These are phyloP conservation scores for Ricinus communis DNA, from an alignment of 345 rosid genomes.

Conservation along the genomic window DNA sequence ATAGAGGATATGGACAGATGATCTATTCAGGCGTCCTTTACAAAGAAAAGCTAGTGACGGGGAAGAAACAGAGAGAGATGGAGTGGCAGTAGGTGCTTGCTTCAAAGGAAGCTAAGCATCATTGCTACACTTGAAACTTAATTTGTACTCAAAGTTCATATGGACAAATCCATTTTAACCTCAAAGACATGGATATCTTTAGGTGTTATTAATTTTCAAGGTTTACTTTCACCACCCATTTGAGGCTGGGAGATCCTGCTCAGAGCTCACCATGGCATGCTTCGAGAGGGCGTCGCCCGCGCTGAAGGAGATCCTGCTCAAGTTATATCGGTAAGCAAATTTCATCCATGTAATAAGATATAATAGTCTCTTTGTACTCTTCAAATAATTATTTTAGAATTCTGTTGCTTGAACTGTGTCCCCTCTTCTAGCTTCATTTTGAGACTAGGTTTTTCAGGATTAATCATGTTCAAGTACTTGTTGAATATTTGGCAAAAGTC, in stretches of 20 bases:
- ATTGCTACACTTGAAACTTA: slow-evolving; percentile 29
- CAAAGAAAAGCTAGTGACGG: slow-evolving; percentile 17
- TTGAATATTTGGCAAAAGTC: no score
- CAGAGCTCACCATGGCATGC: slow-evolving; percentile 35
- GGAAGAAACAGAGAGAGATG: not conserved
- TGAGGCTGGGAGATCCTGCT: not conserved
- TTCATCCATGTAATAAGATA: not conserved
- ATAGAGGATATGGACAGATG: slow-evolving; percentile 15
- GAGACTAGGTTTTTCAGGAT: not conserved
- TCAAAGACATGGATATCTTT: not conserved
- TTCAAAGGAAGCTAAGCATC: slow-evolving; percentile 35
- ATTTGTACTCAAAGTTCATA: slow-evolving; percentile 24
- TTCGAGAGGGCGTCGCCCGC: slow-evolving; percentile 60
- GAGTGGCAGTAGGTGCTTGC: slow-evolving; percentile 27
- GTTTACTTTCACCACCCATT: not conserved
- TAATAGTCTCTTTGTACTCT: no score
- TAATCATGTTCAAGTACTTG: slow-evolving; percentile 4
- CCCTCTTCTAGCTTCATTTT: not conserved
- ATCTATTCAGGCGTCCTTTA: slow-evolving; percentile 25
- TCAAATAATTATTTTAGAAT: no score
- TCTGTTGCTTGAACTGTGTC: not conserved
- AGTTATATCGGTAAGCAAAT: slow-evolving; percentile 36
- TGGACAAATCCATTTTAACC: not conserved
- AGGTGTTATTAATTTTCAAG: no score
- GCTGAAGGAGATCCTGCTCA: slow-evolving; percentile 46